Conservation (phyloP, 257 asterid genomes). For the Thymus quinquecostatus region DNA sequence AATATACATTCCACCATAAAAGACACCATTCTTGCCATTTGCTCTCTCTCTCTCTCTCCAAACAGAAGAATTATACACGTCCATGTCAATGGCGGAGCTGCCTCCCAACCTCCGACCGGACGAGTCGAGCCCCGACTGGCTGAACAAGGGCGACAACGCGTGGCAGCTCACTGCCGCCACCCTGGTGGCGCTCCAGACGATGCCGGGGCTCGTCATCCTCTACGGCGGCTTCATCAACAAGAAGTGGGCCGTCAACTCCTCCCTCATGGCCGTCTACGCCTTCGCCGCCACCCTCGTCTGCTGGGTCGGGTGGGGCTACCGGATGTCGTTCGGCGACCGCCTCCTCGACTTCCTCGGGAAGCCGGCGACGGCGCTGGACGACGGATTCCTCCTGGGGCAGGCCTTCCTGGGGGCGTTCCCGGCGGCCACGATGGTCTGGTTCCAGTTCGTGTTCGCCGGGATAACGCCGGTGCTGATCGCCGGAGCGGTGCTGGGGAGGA, state of each 20-base stretch:
- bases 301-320: slow-evolving; percentile 65
- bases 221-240: slow-evolving; percentile 55
- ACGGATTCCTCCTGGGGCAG: slow-evolving; percentile 42
- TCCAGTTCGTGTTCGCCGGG: slow-evolving; percentile 60
- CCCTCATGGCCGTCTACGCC: slow-evolving; percentile 60
- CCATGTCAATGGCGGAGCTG: slow-evolving; percentile 24
- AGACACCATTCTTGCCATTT: slow-evolving; percentile 15
- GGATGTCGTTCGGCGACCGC: slow-evolving; percentile 50
- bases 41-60: not conserved
- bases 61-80: no score
- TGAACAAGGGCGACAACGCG: slow-evolving; percentile 68
- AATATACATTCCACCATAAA: slow-evolving; percentile 7
- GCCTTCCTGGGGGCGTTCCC: slow-evolving; percentile 59
- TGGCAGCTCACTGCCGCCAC: slow-evolving; percentile 70
- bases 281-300: slow-evolving; percentile 52
- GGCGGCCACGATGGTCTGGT: slow-evolving; percentile 60
- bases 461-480: slow-evolving; percentile 52
- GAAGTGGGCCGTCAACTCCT: slow-evolving; percentile 63
- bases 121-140: slow-evolving; percentile 54
- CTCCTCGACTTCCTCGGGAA: slow-evolving; percentile 47
- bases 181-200: slow-evolving; percentile 56
- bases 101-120: slow-evolving; percentile 41
- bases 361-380: slow-evolving; percentile 44
- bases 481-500: slow-evolving; percentile 63
- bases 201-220: slow-evolving; percentile 58